A percentile compares a stretch with the other conserved stretches of the same genome.
phyloP scores from a whole-genome alignment of 2,329 filamentous ascomycete genomes.

The Botryotinia narcissicola region DNA sequence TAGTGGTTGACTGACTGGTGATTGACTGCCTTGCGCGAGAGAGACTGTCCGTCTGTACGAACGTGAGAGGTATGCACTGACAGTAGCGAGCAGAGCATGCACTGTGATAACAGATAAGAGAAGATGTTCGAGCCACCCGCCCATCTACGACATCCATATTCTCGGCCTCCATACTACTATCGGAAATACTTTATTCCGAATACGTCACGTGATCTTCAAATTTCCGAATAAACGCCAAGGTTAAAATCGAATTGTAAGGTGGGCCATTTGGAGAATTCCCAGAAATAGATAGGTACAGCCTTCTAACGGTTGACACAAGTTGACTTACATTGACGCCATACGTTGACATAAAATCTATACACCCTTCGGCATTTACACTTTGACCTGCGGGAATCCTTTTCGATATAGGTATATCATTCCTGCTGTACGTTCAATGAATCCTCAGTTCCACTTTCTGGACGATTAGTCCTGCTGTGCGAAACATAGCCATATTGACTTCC shows the following conservation, averaged over 20 bases:
- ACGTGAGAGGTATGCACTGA: not conserved
- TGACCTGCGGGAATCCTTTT: not conserved
- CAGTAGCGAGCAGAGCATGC: not conserved
- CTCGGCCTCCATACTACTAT: not conserved
- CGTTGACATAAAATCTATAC: not conserved
- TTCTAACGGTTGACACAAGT: not conserved
- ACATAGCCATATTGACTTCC: conserved; percentile 13
- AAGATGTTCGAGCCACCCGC: not conserved
- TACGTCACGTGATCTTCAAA: not conserved
- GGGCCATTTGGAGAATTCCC: not conserved
- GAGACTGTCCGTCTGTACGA: not conserved
- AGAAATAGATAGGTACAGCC: not conserved
- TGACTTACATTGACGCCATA: not conserved
- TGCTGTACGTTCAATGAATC: not conserved
- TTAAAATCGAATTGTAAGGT: conserved; percentile 8
- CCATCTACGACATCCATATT: not conserved
- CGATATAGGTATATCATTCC: not conserved
- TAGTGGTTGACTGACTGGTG: not conserved
- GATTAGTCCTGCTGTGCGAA: not conserved
- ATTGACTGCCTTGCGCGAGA: not conserved
- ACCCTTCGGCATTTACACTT: not conserved
- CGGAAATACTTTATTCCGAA: not conserved
- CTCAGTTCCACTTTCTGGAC: not conserved
- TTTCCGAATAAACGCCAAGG: conserved; percentile 1
- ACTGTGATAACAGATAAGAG: conserved; percentile 4